Percentiles rank a stretch among this genome's conserved stretches.
Conservation (phyloP, 495 filamentous ascomycete genomes). For the Apiosordaria backusii region DNA sequence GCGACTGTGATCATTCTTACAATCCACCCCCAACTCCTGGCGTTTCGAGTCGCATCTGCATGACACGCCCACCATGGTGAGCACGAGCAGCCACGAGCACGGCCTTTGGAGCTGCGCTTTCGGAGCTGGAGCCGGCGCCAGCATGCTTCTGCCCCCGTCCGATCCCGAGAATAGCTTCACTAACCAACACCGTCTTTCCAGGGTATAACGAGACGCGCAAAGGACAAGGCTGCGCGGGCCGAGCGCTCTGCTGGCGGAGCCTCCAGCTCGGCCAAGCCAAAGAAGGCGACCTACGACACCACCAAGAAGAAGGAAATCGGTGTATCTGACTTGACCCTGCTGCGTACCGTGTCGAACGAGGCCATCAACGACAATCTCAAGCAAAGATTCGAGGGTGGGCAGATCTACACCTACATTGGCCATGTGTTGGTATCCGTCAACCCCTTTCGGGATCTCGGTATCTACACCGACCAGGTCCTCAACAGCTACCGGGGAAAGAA, state of each 20-base stretch:
- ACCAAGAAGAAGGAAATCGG: conserved; percentile 99
- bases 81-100: conserved; percentile 8
- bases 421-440: conserved; percentile 99
- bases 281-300: conserved; percentile 92
- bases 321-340: conserved; percentile 93
- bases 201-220: conserved; percentile 56
- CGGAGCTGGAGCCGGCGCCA: background rate
- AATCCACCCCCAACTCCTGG: background rate
- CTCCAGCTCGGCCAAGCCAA: conserved; percentile 63
- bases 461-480: conserved; percentile 92
- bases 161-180: background rate
- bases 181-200: conserved; percentile 26
- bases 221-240: conserved; percentile 62
- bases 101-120: background rate
- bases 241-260: conserved; percentile 49
- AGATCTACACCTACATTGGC: conserved; percentile 99
- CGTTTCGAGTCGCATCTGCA: conserved; percentile 20
- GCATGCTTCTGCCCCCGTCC: background rate
- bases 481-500: conserved; percentile 94
- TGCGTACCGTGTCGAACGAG: conserved; percentile 98
- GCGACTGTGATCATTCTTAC: background rate
- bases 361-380: conserved; percentile 99
- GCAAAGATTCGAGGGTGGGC: conserved; percentile 89
- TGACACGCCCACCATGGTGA: conserved; percentile 32
- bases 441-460: conserved; percentile 95